A percentile compares a stretch with the other conserved stretches of the same genome.
Conservation (phyloP, 2,329 filamentous ascomycete genomes). For the Fusarium compactum region DNA sequence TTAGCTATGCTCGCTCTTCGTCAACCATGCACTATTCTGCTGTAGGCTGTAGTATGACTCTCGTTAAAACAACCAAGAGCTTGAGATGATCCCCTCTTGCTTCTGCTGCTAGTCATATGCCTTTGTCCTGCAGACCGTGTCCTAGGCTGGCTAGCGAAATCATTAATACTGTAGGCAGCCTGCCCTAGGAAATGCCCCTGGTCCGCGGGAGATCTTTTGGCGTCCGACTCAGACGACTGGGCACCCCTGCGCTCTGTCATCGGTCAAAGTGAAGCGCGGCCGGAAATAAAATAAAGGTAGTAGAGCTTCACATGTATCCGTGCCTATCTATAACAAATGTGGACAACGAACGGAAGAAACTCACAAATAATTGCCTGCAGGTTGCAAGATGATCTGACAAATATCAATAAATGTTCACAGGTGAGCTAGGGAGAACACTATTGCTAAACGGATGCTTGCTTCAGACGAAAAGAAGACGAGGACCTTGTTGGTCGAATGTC, state of each 20-base stretch:
- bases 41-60: background rate
- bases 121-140: background rate
- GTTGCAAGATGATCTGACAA: background rate
- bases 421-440: background rate
- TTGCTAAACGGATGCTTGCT: background rate
- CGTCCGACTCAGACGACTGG: constrained; percentile 8
- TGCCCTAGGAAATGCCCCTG: constrained; percentile 11
- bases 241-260: constrained; percentile 12
- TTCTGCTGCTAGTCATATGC: background rate
- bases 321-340: background rate
- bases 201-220: constrained; percentile 13
- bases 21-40: background rate
- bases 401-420: background rate
- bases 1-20: background rate
- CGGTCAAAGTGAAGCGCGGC: constrained; percentile 12
- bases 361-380: background rate
- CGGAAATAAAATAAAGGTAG: background rate
- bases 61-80: background rate
- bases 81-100: background rate
- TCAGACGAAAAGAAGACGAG: constrained; percentile 5
- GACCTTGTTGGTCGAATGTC: constrained; percentile 38
- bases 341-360: background rate
- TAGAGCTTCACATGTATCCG: background rate
- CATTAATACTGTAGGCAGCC: background rate
- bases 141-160: background rate